Evolutionary conservation across 495 filamentous ascomycete genomes (phyloP).

Genomic region (Hyaloscypha hepaticicola): DNA sequence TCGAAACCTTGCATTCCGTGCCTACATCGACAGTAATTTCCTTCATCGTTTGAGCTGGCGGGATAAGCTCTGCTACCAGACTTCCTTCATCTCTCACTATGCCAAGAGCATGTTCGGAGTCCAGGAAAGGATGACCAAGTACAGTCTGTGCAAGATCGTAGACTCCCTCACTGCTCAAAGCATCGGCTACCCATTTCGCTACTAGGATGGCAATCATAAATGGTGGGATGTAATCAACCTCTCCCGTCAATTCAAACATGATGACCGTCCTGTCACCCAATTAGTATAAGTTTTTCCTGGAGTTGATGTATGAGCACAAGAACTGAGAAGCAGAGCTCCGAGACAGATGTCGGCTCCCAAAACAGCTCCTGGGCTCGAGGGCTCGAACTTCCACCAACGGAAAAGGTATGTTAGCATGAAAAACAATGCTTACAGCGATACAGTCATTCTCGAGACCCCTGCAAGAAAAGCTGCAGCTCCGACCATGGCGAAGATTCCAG

Average conservation of each 20-base stretch:
- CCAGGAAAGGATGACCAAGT: slow-evolving; percentile 57
- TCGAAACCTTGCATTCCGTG: slow-evolving; percentile 42
- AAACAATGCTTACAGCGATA: no score
- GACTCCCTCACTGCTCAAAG: slow-evolving; percentile 48
- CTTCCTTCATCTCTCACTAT: slow-evolving; percentile 39
- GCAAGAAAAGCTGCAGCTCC: slow-evolving; percentile 60
- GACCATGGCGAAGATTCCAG: slow-evolving; percentile 61
- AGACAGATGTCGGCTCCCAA: no score
- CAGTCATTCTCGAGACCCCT: slow-evolving; percentile 58
- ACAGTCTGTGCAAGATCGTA: slow-evolving; percentile 57
- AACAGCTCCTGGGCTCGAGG: no score
- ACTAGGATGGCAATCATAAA: slow-evolving; percentile 59
- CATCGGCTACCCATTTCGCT: slow-evolving; percentile 59
- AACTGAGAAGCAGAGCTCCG: no score
- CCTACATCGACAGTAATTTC: slow-evolving; percentile 54
- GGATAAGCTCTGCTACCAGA: slow-evolving; percentile 48
- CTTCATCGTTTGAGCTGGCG: slow-evolving; percentile 51
- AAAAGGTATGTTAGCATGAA: no score
- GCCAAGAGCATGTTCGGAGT: slow-evolving; percentile 46
- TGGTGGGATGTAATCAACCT: slow-evolving; percentile 51
- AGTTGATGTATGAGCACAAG: no score
- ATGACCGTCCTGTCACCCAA: no score
- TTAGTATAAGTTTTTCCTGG: no score
- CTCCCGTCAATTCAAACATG: slow-evolving; percentile 55
- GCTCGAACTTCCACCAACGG: no score